phyloP scores from a whole-genome alignment of 257 asterid species.

The Rhazya stricta region DNA sequence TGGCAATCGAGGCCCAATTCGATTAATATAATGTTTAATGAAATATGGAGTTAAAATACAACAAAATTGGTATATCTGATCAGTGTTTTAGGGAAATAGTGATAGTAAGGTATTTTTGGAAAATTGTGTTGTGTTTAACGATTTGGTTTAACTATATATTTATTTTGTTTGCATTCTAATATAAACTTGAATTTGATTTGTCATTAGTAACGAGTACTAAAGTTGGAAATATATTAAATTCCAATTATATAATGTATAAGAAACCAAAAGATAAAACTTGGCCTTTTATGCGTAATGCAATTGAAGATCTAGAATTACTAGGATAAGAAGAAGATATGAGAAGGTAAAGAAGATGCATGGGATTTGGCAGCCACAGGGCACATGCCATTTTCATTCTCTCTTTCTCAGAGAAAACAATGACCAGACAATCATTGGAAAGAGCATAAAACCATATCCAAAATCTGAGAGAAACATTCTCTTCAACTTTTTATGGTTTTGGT shows the following conservation, averaged over 20 bases:
- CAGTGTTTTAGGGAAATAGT: no score
- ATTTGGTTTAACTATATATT: no score
- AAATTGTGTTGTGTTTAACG: no score
- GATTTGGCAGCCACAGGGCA: constrained; percentile 20
- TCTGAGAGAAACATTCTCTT: constrained; percentile 39
- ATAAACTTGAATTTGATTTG: no score
- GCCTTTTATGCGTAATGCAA: not conserved
- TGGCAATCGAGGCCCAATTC: not conserved
- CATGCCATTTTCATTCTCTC: constrained; percentile 10
- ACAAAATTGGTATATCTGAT: no score
- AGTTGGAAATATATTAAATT: no score
- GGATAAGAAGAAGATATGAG: not conserved
- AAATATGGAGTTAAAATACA: no score
- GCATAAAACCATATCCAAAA: constrained; percentile 32
- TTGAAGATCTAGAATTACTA: no score
- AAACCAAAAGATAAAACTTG: not conserved
- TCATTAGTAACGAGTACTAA: no score
- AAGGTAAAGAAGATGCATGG: constrained; percentile 18
- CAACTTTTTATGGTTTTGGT: constrained; percentile 35
- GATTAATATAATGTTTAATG: no score
- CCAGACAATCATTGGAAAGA: constrained; percentile 52
- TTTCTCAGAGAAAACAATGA: constrained; percentile 20
- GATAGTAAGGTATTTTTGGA: no score
- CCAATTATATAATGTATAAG: not conserved
- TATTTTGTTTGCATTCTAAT: no score